These are phyloP conservation scores for Metschnikowia lunata DNA, from an alignment of 805 yeast genomes.

Conservation along the genomic window DNA sequence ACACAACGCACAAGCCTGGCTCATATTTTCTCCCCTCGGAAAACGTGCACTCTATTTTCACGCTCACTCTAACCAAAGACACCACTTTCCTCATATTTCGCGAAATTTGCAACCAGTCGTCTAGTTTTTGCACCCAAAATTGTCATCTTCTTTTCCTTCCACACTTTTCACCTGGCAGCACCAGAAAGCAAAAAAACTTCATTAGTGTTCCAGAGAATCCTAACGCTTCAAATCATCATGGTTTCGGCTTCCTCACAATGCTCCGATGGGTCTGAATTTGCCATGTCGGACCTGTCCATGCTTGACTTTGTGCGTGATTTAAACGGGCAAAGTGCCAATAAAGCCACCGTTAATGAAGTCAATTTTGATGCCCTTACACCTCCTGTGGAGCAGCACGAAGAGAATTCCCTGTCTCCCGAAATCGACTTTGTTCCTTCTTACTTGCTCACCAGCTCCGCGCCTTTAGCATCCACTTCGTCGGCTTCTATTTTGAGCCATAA, in stretches of 20 bases:
- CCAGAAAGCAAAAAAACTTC: background rate
- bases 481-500: conserved; percentile 4
- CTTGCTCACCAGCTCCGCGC: background rate
- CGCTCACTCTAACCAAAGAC: no score
- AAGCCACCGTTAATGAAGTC: background rate
- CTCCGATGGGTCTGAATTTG: conserved; percentile 6
- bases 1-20: no score
- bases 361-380: conserved; percentile 3
- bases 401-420: conserved; percentile 3
- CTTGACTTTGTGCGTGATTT: conserved; percentile 13
- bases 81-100: no score
- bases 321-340: conserved; percentile 7
- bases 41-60: no score
- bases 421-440: conserved; percentile 5
- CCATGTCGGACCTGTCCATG: conserved; percentile 14
- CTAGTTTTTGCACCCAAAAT: no score
- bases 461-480: conserved; percentile 1
- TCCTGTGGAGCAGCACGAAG: background rate
- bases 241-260: conserved; percentile 4
- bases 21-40: no score
- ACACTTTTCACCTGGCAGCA: background rate
- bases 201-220: background rate
- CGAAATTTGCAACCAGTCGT: no score
- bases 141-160: background rate
- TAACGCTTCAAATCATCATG: background rate